Evolutionary conservation across 805 yeast species (phyloP).

Genomic region (Saturnispora hagleri): DNA sequence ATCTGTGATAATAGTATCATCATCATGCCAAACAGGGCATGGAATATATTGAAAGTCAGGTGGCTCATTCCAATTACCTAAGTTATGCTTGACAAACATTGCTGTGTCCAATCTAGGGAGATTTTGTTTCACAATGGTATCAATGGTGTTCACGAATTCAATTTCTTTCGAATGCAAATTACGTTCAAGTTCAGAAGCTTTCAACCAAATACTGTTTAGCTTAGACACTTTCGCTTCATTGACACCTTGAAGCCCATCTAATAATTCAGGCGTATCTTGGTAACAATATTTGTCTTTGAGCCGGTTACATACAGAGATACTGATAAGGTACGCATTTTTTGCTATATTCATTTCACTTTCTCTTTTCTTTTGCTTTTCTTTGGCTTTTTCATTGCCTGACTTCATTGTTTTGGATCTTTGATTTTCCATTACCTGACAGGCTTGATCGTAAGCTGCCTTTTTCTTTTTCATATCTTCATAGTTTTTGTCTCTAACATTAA

Average conservation of each 20-base stretch:
- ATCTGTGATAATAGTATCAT: slow-evolving; percentile 58
- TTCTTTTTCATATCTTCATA: slow-evolving; percentile 52
- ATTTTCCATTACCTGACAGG: slow-evolving; percentile 72
- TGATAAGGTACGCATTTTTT: slow-evolving; percentile 77
- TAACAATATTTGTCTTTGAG: slow-evolving; percentile 86
- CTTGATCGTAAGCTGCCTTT: slow-evolving; percentile 70
- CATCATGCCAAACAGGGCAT: slow-evolving; percentile 95
- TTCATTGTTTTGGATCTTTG: slow-evolving; percentile 69
- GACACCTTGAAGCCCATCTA: slow-evolving; percentile 77
- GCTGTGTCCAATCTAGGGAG: slow-evolving; percentile 67
- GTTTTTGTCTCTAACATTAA: slow-evolving; percentile 35
- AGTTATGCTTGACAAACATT: slow-evolving; percentile 89
- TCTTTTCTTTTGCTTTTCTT: slow-evolving; percentile 47
- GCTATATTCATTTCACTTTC: slow-evolving; percentile 76
- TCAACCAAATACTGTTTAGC: slow-evolving; percentile 57
- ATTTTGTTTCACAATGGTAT: slow-evolving; percentile 56
- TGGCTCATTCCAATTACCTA: slow-evolving; percentile 73
- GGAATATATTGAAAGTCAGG: slow-evolving; percentile 78
- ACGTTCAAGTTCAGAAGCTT: slow-evolving; percentile 53
- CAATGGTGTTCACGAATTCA: slow-evolving; percentile 38
- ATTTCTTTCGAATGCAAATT: slow-evolving; percentile 36
- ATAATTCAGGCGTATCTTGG: slow-evolving; percentile 85
- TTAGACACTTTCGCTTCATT: slow-evolving; percentile 70
- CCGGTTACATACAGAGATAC: slow-evolving; percentile 78
- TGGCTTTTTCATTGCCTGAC: slow-evolving; percentile 38